phyloP scores from a whole-genome alignment of 2,329 filamentous ascomycete genomes.

The Colletotrichum somersetense region DNA sequence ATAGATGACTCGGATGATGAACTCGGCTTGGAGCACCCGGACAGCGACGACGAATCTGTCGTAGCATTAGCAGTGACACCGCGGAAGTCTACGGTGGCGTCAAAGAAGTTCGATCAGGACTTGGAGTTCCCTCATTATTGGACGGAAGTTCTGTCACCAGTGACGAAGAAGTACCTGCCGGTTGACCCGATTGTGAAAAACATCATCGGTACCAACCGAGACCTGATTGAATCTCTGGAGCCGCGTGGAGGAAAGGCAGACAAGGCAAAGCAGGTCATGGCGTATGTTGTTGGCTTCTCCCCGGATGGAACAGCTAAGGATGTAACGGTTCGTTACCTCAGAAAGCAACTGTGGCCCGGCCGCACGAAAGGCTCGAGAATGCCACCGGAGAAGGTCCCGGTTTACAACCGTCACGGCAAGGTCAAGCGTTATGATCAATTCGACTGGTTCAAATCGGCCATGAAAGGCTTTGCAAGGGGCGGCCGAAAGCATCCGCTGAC shows the following conservation, averaged over 20 bases:
- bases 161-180: slow-evolving; percentile 82
- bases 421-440: slow-evolving; percentile 80
- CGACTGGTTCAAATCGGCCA: slow-evolving; percentile 89
- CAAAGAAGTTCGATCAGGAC: slow-evolving; percentile 77
- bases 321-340: slow-evolving; percentile 91
- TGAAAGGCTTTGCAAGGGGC: slow-evolving; percentile 77
- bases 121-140: slow-evolving; percentile 91
- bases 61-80: slow-evolving; percentile 65
- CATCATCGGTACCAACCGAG: slow-evolving; percentile 77
- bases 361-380: slow-evolving; percentile 89
- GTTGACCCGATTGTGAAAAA: slow-evolving; percentile 82
- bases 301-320: slow-evolving; percentile 92
- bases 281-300: slow-evolving; percentile 88
- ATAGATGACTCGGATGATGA: slow-evolving; percentile 35
- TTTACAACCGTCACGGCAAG: slow-evolving; percentile 83
- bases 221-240: slow-evolving; percentile 81
- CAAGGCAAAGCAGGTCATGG: slow-evolving; percentile 88
- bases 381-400: slow-evolving; percentile 81
- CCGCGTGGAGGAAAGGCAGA: slow-evolving; percentile 87
- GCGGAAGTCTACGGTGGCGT: slow-evolving; percentile 52
- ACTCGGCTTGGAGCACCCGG: slow-evolving; percentile 55
- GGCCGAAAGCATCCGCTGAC: slow-evolving; percentile 67
- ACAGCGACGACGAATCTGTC: slow-evolving; percentile 71
- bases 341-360: slow-evolving; percentile 83
- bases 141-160: slow-evolving; percentile 88